Base-by-base conservation (phyloP, 345 rosid species). In the Rubroshorea leprosula region DNA sequence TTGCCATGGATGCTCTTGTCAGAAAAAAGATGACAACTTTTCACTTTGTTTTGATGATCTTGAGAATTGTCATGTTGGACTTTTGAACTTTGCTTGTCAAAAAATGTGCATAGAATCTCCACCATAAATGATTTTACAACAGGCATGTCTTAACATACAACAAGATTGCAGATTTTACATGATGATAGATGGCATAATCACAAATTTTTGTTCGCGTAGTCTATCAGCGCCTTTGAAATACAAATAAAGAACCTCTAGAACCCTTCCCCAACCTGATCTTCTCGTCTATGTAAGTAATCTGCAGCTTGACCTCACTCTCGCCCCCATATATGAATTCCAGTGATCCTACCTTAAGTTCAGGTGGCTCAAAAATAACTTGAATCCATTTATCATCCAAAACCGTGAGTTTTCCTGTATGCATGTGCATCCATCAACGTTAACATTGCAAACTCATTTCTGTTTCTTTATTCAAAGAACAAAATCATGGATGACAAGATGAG, bases 301-400 rank as follows among this genome's bases (percentile, higher is more conserved):
- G 82, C 74, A 92, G 71, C 81, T 86, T 86, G 55, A 92, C 95
- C 73, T 92, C 91, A 25, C 93, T 92, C 68, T 89, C 78, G 1
- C 82, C 80, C 1, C 98, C 95, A 14, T 92, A 92, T 55, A 61
- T 74, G 62, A 89, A 83, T 62, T 83, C 86, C 55, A 81, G 10
- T 24, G 64, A 74, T 68, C 95, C 96, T 5, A 86, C 76, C 76
- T 82, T 86, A 64, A 92, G 70, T 54, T 81, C 79, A 9, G 96
- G 96, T 6, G 93, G 70, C 71, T 89, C 93, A 47, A 89, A 89
- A 64, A 74, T 78, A 29, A 92, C 98, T 67, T 84, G 93, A 66
- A 92, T 81, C 98, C 98, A 92, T 61, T 82, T 77, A 24, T 68
- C 82, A 64, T 92, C 98, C 65, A 89, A 66, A 15, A 56, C 89